Base-by-base conservation (phyloP, 2,329 filamentous ascomycete species). In the Rutstroemia sp. region DNA sequence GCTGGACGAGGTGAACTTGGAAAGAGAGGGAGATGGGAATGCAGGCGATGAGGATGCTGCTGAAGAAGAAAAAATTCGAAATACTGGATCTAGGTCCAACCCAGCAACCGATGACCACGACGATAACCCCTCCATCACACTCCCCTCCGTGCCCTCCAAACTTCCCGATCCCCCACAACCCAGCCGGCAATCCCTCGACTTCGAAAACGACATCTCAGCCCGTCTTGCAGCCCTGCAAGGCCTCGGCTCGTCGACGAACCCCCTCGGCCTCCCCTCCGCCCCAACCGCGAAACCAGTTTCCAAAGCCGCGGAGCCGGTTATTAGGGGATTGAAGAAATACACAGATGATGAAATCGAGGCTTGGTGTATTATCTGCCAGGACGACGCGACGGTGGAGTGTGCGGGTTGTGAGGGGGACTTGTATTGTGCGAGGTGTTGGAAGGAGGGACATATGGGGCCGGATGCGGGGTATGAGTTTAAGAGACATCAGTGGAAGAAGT, bases 291-390 rank as follows among this genome's bases (percentile, higher is more conserved):
- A 62, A 44, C 68, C 65, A 2, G 42, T 58, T 7, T 3, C 4
- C 4, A 54, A 56, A 6, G 41, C 52, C 4, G 49, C 54, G 6
- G 54, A 16, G 8, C 16, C 14, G 16, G 38, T 51, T 2, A 58
- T 56, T 5, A 55, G 48, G 0, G 48, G 50, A 8, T 56, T 57
- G 48, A 65, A 64, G 54, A 64, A 63, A 48, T 82, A 78, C 66
- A 82, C 84, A 0, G 86, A 92, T 63, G 84, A 86, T 37, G 88
- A 92, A 64, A 78, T 86, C 59, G 83, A 86, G 44, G 82, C 78
- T 1, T 95, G 89, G 88, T 95, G 90, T 69, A 80, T 85, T 34
- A 90, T 94, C 9, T 95, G 90, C 68, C 82, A 87, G 48, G 88
- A 90, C 57, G 87, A 94, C 66, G 89, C 86, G 0, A 83, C 82